Evolutionary conservation across 2,329 filamentous ascomycete species (phyloP).

Genomic region (Stemphylium lycopersici): DNA sequence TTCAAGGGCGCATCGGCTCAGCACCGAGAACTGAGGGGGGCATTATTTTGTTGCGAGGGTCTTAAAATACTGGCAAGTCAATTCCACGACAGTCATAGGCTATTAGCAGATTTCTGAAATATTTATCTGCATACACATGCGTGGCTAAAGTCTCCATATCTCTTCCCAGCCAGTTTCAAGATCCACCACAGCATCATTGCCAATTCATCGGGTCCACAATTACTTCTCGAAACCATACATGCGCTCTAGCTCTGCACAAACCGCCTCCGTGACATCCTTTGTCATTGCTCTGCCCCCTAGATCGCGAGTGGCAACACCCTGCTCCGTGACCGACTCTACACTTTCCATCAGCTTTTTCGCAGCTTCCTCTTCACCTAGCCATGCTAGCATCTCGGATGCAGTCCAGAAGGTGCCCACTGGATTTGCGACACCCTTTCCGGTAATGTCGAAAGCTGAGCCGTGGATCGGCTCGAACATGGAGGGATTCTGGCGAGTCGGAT

Average conservation of each 20-base stretch:
- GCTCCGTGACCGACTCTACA: constrained; percentile 61
- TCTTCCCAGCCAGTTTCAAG: no score
- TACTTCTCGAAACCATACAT: constrained; percentile 8
- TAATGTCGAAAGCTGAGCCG: constrained; percentile 65
- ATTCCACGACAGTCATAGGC: no score
- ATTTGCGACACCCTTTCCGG: constrained; percentile 63
- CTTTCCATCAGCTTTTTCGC: constrained; percentile 57
- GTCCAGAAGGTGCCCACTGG: constrained; percentile 67
- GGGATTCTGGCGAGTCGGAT: constrained; percentile 66
- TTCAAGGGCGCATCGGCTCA: no score
- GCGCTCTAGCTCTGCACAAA: constrained; percentile 48
- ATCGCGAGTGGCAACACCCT: constrained; percentile 60
- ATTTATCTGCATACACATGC: no score
- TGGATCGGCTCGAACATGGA: constrained; percentile 69
- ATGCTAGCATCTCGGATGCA: constrained; percentile 63
- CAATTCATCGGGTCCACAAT: not conserved
- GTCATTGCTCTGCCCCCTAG: constrained; percentile 56
- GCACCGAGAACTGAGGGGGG: no score
- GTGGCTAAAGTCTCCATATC: no score
- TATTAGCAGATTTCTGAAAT: no score
- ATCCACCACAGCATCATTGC: not conserved
- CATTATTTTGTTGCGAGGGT: no score
- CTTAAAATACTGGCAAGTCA: no score
- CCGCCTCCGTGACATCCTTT: constrained; percentile 52
- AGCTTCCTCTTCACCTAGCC: constrained; percentile 62